phyloP scores from a whole-genome alignment of 2,329 filamentous ascomycete genomes.

The Lachnellula subtilissima region DNA sequence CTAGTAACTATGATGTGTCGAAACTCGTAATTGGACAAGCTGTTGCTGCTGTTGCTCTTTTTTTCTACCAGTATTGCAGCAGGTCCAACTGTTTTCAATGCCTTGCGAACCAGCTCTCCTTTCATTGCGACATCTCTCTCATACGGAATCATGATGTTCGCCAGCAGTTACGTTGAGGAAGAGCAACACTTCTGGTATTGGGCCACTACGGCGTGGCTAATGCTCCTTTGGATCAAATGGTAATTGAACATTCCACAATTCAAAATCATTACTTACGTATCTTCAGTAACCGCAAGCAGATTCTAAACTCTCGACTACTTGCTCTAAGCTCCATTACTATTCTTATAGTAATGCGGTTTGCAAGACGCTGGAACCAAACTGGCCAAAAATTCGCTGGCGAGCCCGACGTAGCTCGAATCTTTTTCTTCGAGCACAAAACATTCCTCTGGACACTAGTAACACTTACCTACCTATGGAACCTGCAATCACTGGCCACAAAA shows the following conservation, averaged over 20 bases:
- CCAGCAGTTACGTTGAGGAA: slow-evolving; percentile 95
- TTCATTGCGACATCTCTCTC: slow-evolving; percentile 50
- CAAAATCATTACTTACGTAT: slow-evolving; percentile 13
- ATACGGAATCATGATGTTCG: slow-evolving; percentile 92
- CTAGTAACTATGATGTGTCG: slow-evolving; percentile 81
- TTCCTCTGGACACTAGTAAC: slow-evolving; percentile 72
- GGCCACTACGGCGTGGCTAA: slow-evolving; percentile 67
- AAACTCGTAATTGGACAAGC: slow-evolving; percentile 49
- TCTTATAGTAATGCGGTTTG: slow-evolving; percentile 59
- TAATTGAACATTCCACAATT: slow-evolving; percentile 3
- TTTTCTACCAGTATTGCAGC: slow-evolving; percentile 34
- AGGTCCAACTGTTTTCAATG: slow-evolving; percentile 36
- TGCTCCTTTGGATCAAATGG: slow-evolving; percentile 46
- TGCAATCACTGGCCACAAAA: slow-evolving; percentile 22
- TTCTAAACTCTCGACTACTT: slow-evolving; percentile 9
- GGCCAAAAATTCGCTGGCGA: slow-evolving; percentile 94
- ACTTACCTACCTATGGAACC: slow-evolving; percentile 58
- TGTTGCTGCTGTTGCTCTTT: slow-evolving; percentile 34
- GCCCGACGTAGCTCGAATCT: slow-evolving; percentile 74
- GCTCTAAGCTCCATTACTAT: slow-evolving; percentile 38
- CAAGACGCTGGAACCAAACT: slow-evolving; percentile 89
- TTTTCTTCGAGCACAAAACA: slow-evolving; percentile 58
- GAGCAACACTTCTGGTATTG: slow-evolving; percentile 99
- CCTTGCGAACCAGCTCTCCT: slow-evolving; percentile 34
- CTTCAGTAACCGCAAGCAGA: slow-evolving; percentile 21